phyloP scores from a whole-genome alignment of 2,329 filamentous ascomycete species.

The Leptosphaerulina australis region DNA sequence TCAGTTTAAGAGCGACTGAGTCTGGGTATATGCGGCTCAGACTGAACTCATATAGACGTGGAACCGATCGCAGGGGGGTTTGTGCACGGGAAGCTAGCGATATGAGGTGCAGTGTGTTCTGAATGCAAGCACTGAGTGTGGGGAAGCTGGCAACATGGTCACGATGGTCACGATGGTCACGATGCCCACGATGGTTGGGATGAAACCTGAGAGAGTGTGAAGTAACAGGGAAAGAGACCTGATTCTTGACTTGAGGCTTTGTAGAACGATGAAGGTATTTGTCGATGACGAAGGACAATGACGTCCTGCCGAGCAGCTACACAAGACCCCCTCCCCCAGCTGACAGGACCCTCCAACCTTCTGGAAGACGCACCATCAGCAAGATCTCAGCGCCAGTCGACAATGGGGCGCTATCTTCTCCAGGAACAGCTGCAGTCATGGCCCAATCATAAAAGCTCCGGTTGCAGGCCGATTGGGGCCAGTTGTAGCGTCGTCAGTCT shows the following conservation, averaged over 20 bases:
- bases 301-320: constrained; percentile 12
- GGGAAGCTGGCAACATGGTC: constrained; percentile 14
- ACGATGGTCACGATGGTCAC: constrained; percentile 12
- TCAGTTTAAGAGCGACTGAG: constrained; percentile 15
- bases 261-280: background rate
- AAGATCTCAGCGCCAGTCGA: constrained; percentile 5
- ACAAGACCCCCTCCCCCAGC: constrained; percentile 3
- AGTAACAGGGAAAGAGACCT: background rate
- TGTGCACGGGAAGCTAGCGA: constrained; percentile 9
- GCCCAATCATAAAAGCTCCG: constrained; percentile 17
- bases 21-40: constrained; percentile 18
- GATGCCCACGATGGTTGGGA: constrained; percentile 12
- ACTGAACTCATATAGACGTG: background rate
- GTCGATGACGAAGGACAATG: constrained; percentile 9
- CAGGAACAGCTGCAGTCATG: constrained; percentile 15
- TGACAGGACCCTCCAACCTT: background rate
- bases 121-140: constrained; percentile 7
- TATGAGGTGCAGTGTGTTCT: constrained; percentile 11
- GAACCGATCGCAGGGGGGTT: background rate
- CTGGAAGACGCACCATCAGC: background rate
- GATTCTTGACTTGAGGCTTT: background rate
- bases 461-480: constrained; percentile 8
- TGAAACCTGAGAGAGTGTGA: constrained; percentile 6
- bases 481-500: constrained; percentile 8
- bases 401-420: constrained; percentile 1